Evolutionary conservation across 2,329 filamentous ascomycete species (phyloP).

Genomic region (Rhinocladiella similis): DNA sequence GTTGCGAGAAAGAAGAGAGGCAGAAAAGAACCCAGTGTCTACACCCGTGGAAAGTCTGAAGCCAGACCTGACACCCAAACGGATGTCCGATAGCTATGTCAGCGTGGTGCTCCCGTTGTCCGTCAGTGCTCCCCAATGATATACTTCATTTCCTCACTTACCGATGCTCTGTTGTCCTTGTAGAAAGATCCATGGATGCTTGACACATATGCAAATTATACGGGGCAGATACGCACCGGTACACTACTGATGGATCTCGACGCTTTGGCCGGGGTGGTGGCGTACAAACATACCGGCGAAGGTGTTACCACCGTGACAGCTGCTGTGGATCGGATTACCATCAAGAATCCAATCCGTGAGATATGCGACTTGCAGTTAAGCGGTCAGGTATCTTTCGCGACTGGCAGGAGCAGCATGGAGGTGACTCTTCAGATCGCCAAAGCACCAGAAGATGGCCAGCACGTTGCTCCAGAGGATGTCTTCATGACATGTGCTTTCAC

Average conservation of each 20-base stretch:
- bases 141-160: background rate
- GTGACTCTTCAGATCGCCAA: constrained; percentile 73
- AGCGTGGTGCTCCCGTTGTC: constrained; percentile 52
- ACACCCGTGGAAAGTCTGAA: constrained; percentile 36
- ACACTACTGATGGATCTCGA: constrained; percentile 79
- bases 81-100: constrained; percentile 71
- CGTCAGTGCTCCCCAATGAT: constrained; percentile 14
- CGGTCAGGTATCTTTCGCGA: constrained; percentile 68
- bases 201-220: constrained; percentile 75
- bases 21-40: constrained; percentile 33
- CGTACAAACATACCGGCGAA: constrained; percentile 71
- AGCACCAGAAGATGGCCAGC: constrained; percentile 58
- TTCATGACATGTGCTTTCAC: constrained; percentile 73
- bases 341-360: constrained; percentile 71
- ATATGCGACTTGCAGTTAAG: constrained; percentile 78
- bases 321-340: constrained; percentile 63
- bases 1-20: constrained; percentile 53
- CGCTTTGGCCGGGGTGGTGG: constrained; percentile 72
- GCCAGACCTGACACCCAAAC: constrained; percentile 63
- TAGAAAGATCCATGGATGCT: constrained; percentile 74
- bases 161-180: constrained; percentile 55
- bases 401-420: constrained; percentile 71
- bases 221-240: constrained; percentile 70
- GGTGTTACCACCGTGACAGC: constrained; percentile 64
- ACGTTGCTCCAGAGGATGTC: constrained; percentile 58